Conservation (phyloP, 176 grass and related monocot genomes). For the Eleusine coracana region DNA sequence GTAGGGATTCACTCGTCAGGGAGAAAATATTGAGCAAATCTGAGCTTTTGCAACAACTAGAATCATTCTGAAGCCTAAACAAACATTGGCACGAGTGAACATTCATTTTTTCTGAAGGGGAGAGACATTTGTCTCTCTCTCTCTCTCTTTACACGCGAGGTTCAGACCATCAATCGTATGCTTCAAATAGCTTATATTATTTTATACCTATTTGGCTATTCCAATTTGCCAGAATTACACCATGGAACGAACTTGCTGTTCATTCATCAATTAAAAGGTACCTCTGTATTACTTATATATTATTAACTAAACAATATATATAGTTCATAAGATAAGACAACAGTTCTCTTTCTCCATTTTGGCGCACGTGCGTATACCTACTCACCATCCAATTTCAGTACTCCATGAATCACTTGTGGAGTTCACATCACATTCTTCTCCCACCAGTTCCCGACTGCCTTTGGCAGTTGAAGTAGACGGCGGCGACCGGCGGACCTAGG, state of each 20-base stretch:
- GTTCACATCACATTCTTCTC: constrained; percentile 69
- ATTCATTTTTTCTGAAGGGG: no score
- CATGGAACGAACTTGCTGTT: neutral
- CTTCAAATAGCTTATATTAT: neutral
- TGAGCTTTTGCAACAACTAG: neutral
- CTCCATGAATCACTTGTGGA: neutral
- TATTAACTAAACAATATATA: neutral
- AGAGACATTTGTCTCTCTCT: neutral
- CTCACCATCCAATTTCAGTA: constrained; percentile 11
- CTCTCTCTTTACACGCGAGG: neutral
- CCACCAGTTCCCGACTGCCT: constrained; percentile 80
- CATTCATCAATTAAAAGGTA: neutral
- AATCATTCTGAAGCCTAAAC: neutral
- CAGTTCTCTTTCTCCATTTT: constrained; percentile 1
- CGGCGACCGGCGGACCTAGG: constrained; percentile 74
- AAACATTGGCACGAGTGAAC: neutral
- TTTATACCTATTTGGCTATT: neutral
- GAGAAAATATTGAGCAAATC: neutral
- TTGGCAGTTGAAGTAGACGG: constrained; percentile 92
- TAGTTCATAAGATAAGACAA: constrained; percentile 9
- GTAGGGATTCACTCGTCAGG: no score
- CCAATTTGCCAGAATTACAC: neutral
- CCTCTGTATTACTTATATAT: no score
- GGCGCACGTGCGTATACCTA: neutral
- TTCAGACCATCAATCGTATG: neutral